Percentiles rank a stretch among this genome's conserved stretches.
phyloP scores from a whole-genome alignment of 345 rosid species.

The Cardiospermum halicacabum region DNA sequence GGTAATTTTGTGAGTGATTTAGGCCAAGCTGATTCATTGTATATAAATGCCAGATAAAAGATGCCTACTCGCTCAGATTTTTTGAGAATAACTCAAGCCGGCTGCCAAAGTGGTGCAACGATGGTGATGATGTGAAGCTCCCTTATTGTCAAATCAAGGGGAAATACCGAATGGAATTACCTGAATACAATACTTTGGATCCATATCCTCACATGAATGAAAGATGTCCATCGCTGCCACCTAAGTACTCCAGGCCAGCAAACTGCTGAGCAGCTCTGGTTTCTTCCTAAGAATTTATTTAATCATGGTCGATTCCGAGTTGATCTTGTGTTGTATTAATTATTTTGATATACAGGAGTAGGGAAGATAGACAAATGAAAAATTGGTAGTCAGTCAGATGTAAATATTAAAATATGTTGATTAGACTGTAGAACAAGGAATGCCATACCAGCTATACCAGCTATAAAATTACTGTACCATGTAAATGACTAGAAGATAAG shows the following conservation, averaged over 20 bases:
- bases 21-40: not conserved
- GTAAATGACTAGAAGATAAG: conserved; percentile 2
- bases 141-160: conserved; percentile 90
- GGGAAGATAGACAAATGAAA: conserved; percentile 5
- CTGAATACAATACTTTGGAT: conserved; percentile 76
- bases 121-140: conserved; percentile 65
- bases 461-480: not conserved
- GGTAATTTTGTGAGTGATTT: not conserved
- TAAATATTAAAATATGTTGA: conserved; percentile 19
- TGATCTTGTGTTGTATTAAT: not conserved
- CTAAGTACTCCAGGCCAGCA: conserved; percentile 59
- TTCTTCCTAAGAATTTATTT: not conserved
- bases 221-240: conserved; percentile 85
- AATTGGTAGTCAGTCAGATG: not conserved
- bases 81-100: conserved; percentile 76
- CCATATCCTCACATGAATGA: conserved; percentile 92
- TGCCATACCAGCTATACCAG: not conserved
- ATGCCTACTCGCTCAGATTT: conserved; percentile 74
- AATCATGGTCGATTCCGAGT: not conserved
- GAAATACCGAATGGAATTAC: conserved; percentile 92
- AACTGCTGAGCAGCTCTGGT: conserved; percentile 47
- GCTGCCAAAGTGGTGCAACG: conserved; percentile 91
- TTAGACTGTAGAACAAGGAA: not conserved
- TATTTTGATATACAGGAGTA: not conserved
- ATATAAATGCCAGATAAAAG: conserved; percentile 60